phyloP scores from a whole-genome alignment of 805 yeast genomes.

The Saccharomycopsis fermentans region DNA sequence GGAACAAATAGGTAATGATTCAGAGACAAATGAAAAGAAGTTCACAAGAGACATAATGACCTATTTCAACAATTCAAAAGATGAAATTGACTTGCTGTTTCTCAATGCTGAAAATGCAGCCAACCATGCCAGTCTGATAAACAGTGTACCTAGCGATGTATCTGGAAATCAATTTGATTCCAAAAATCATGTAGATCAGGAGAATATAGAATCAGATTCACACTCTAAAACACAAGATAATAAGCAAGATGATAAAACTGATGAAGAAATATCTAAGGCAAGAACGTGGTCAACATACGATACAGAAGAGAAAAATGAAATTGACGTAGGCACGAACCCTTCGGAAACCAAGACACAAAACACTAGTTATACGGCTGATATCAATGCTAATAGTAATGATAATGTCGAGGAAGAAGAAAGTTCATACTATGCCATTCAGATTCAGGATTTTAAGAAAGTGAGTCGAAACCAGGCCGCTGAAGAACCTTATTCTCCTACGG shows the following conservation, averaged over 20 bases:
- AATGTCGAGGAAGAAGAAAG: constrained; percentile 13
- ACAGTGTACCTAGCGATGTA: not conserved
- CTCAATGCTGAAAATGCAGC: not conserved
- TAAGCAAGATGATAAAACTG: constrained; percentile 17
- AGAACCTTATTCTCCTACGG: not conserved
- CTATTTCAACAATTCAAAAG: not conserved
- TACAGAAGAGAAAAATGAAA: not conserved
- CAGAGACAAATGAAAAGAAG: constrained; percentile 3
- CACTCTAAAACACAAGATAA: not conserved
- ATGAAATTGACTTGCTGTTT: not conserved
- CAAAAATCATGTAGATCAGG: not conserved
- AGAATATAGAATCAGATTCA: too few species aligned
- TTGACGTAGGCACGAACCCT: not conserved
- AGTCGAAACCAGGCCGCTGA: not conserved
- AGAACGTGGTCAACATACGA: not conserved
- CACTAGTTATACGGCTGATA: not conserved
- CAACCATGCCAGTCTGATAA: not conserved
- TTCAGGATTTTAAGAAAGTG: not conserved
- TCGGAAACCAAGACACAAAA: not conserved
- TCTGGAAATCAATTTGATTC: not conserved
- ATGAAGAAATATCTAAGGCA: constrained; percentile 17
- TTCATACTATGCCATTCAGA: not conserved
- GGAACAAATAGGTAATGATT: not conserved
- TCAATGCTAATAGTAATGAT: not conserved
- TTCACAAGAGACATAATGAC: not conserved